Evolutionary conservation across 257 asterid genomes (phyloP).

Genomic region (Solanum microdontum): DNA sequence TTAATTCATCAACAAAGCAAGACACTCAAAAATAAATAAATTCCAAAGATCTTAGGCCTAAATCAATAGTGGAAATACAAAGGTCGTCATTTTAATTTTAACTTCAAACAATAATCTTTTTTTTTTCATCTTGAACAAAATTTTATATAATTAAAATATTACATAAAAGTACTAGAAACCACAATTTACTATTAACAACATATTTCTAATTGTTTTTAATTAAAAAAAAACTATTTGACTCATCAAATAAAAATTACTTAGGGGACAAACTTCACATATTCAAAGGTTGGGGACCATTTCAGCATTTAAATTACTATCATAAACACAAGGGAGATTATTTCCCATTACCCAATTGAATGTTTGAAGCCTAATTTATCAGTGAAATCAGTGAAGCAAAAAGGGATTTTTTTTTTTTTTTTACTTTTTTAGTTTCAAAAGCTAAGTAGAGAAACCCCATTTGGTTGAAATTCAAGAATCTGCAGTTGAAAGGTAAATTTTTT

Average conservation of each 20-base stretch:
- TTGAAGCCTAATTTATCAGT: too few species aligned
- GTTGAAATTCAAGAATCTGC: background rate
- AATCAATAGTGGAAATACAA: too few species aligned
- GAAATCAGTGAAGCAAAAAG: background rate
- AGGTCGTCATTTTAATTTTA: too few species aligned
- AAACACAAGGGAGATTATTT: background rate
- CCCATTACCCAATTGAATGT: too few species aligned
- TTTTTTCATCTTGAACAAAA: too few species aligned
- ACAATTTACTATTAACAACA: too few species aligned
- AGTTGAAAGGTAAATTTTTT: background rate
- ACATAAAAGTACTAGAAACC: too few species aligned
- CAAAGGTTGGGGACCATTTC: background rate
- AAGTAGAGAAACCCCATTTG: background rate
- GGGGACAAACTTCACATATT: background rate
- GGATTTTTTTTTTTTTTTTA: background rate
- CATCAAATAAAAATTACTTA: background rate
- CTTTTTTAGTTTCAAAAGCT: too few species aligned
- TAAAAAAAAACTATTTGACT: background rate
- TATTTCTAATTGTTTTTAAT: background rate
- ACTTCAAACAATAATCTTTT: too few species aligned
- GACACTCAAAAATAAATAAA: accelerated
- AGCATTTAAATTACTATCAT: background rate
- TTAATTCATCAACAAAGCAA: too few species aligned
- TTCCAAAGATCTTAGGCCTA: too few species aligned
- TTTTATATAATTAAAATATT: too few species aligned